Percentiles rank a stretch among this genome's conserved stretches.
These are phyloP conservation scores for Colletotrichum sp. DNA, from an alignment of 2,329 filamentous ascomycete species.

Conservation along the genomic window DNA sequence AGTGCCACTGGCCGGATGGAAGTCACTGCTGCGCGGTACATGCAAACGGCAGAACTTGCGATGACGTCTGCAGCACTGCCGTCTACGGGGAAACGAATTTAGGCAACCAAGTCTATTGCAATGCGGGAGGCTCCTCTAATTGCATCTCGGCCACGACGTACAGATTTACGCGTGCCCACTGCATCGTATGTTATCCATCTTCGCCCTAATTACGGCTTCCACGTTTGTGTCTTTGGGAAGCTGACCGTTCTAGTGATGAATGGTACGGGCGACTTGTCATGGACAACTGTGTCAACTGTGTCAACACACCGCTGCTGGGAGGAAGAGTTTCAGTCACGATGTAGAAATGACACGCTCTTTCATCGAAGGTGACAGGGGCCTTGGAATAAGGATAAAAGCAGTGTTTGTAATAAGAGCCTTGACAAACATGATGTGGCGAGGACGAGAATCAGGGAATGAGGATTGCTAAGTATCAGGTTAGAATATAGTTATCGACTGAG, in stretches of 20 bases:
- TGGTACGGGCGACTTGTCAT: not conserved
- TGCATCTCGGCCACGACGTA: not conserved
- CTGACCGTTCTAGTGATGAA: not conserved
- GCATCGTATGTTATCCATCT: fast-evolving
- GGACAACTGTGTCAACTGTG: fast-evolving
- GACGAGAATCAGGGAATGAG: not conserved
- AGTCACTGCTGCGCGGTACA: not conserved
- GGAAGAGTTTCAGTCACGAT: not conserved
- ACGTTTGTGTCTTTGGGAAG: not conserved
- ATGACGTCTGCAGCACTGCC: not conserved
- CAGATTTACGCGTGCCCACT: not conserved
- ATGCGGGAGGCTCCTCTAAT: not conserved
- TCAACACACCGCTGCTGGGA: not conserved
- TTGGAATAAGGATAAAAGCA: not conserved
- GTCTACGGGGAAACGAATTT: not conserved
- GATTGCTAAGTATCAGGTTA: not conserved
- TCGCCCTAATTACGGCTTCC: fast-evolving
- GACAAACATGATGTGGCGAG: not conserved
- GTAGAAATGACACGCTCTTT: not conserved
- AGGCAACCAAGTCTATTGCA: not conserved
- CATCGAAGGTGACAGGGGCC: not conserved
- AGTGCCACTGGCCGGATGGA: not conserved
- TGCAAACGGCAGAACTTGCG: not conserved
- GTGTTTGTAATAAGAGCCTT: not conserved
- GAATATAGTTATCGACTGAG: fast-evolving